phyloP scores from a whole-genome alignment of 2,329 filamentous ascomycete species.

The Sarocladiaceae sp. region DNA sequence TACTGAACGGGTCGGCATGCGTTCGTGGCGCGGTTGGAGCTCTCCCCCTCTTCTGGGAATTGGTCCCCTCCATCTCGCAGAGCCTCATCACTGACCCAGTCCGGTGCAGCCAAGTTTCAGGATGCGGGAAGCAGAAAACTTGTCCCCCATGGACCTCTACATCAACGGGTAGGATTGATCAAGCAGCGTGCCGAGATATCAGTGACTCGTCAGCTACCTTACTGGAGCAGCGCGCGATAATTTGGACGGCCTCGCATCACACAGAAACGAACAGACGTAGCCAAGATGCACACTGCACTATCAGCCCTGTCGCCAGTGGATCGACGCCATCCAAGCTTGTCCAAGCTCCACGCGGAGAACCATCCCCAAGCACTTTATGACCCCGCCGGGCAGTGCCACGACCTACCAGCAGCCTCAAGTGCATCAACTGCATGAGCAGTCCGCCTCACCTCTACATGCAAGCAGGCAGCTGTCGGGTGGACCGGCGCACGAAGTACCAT shows the following conservation, averaged over 20 bases:
- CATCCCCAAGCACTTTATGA: neutral
- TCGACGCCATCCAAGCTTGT: neutral
- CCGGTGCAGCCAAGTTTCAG: neutral
- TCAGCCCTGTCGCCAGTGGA: neutral
- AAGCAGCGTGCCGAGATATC: neutral
- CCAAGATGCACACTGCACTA: neutral
- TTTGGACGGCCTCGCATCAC: neutral
- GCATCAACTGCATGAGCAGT: neutral
- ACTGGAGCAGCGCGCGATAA: neutral
- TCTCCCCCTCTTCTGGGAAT: neutral
- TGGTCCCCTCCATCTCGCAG: neutral
- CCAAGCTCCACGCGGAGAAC: neutral
- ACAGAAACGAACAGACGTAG: neutral
- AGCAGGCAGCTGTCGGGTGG: neutral
- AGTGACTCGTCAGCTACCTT: neutral
- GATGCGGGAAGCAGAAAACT: neutral
- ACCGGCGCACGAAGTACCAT: neutral
- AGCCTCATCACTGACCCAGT: neutral
- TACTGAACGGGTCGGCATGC: neutral
- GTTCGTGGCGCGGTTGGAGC: neutral
- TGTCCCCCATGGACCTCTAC: neutral
- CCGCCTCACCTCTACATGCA: constrained; percentile 2
- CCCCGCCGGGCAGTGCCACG: neutral
- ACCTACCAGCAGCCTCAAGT: neutral
- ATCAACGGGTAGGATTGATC: too few relatives aligned